Conservation (phyloP, 2,329 filamentous ascomycete species). For the Colletotrichum sp. region DNA sequence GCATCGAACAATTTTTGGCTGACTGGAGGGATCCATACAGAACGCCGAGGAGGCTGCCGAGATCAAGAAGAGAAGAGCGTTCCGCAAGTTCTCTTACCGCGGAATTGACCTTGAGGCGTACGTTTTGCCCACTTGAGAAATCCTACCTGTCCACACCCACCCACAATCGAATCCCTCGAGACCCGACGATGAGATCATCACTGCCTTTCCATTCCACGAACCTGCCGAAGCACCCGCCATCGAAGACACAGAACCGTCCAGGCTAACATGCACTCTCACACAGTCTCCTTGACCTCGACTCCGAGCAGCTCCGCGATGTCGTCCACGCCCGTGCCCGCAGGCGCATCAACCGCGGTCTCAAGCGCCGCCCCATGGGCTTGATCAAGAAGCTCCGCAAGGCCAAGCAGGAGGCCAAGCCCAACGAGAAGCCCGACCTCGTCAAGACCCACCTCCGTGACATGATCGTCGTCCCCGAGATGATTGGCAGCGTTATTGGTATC, state of each 20-base stretch:
- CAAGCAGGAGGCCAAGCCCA: slow-evolving; percentile 98
- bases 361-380: slow-evolving; percentile 99
- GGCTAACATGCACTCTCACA: slow-evolving; percentile 22
- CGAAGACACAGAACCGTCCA: slow-evolving; percentile 12
- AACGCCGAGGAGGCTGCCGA: slow-evolving; percentile 98
- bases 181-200: not conserved
- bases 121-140: slow-evolving; percentile 46
- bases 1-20: slow-evolving; percentile 31
- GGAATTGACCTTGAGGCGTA: slow-evolving; percentile 99
- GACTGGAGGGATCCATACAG: slow-evolving; percentile 49
- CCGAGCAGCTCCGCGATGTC: slow-evolving; percentile 98
- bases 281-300: slow-evolving; percentile 98
- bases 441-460: slow-evolving; percentile 99
- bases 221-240: not conserved
- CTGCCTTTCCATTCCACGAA: not conserved
- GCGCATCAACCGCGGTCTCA: slow-evolving; percentile 99
- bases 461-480: slow-evolving; percentile 99
- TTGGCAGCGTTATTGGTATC: slow-evolving; percentile 96
- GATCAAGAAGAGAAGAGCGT: slow-evolving; percentile 99
- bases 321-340: slow-evolving; percentile 98
- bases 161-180: not conserved
- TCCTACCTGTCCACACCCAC: slow-evolving; percentile 29
- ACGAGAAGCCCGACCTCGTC: slow-evolving; percentile 99
- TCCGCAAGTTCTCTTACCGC: slow-evolving; percentile 99
- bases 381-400: slow-evolving; percentile 99